Evolutionary conservation across 495 filamentous ascomycete species (phyloP), one percentile per base, ranked within the genome.

Genomic region (Podospora pseudocomata): DNA sequence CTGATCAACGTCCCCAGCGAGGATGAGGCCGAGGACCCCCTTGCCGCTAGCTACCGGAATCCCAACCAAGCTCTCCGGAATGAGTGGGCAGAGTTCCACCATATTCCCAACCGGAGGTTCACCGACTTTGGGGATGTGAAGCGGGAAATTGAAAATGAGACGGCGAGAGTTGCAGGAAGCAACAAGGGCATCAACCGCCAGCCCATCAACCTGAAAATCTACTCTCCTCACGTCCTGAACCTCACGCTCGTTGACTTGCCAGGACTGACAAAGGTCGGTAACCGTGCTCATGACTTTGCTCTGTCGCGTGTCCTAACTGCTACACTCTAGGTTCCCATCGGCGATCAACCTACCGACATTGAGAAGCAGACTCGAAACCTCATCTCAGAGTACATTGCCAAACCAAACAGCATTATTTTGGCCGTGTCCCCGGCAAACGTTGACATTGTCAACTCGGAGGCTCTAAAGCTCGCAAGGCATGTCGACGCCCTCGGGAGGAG

Each of bases 161-260:
- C 95, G 1, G 88, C 93, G 15, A 86, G 95, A 69, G 96, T 99
- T 75, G 95, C 95, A 55, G 95, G 95, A 66, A 96, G 85, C 80
- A 99, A 99, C 80, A 99, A 99, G 81, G 95, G 95, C 68, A 99
- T 99, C 80, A 99, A 96, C 75, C 85, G 95, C 65, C 90, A 96
- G 77, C 93, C 95, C 59, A 99, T 99, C 76, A 98, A 99, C 77
- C 85, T 99, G 60, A 99, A 99, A 77, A 97, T 99, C 65, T 99
- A 97, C 79, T 98, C 95, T 26, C 96, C 95, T 4, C 90, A 97
- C 80, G 96, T 99, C 60, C 86, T 99, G 65, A 98, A 93, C 80
- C 84, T 99, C 71, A 99, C 95, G 9, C 83, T 99, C 72, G 96
- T 99, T 66, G 95, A 99, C 83, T 78, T 99, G 69, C 95, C 95